Percentiles rank a stretch among this genome's conserved stretches.
These are phyloP conservation scores for Hypocrella siamensis DNA, from an alignment of 2,329 filamentous ascomycete species.

Conservation along the genomic window DNA sequence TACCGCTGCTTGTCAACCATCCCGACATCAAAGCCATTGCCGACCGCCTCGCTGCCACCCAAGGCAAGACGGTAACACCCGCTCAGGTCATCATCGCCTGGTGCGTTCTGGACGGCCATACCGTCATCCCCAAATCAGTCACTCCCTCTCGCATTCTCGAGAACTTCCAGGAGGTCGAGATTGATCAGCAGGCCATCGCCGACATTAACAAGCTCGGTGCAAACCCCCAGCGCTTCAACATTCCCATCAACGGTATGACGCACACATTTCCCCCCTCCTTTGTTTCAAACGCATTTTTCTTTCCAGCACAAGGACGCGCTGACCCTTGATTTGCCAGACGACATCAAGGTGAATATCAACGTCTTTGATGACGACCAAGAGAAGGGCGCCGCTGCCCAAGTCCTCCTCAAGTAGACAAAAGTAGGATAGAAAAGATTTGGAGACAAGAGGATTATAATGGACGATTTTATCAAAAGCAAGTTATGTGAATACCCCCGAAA, in stretches of 20 bases:
- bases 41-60: slow-evolving; percentile 21
- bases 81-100: slow-evolving; percentile 40
- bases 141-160: slow-evolving; percentile 49
- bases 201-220: slow-evolving; percentile 47
- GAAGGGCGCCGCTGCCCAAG: slow-evolving; percentile 30
- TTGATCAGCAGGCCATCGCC: slow-evolving; percentile 40
- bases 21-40: slow-evolving; percentile 40
- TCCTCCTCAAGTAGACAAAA: slow-evolving; percentile 17
- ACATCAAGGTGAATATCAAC: slow-evolving; percentile 39
- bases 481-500: neutral
- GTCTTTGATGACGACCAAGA: slow-evolving; percentile 39
- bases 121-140: slow-evolving; percentile 63
- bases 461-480: neutral
- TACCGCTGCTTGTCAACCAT: slow-evolving; percentile 41
- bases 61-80: slow-evolving; percentile 22
- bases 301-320: too few species aligned
- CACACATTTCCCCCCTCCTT: too few species aligned
- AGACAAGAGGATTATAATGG: neutral
- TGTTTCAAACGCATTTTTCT: slow-evolving; percentile 1
- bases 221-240: slow-evolving; percentile 27
- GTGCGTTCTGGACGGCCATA: slow-evolving; percentile 43
- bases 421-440: too few species aligned
- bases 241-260: slow-evolving; percentile 27
- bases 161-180: slow-evolving; percentile 54
- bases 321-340: too few species aligned